Evolutionary conservation across 768 basidiomycete genomes (phyloP), one percentile per base, ranked within the genome.

Genomic region (Boletus rufocinnamomeus): DNA sequence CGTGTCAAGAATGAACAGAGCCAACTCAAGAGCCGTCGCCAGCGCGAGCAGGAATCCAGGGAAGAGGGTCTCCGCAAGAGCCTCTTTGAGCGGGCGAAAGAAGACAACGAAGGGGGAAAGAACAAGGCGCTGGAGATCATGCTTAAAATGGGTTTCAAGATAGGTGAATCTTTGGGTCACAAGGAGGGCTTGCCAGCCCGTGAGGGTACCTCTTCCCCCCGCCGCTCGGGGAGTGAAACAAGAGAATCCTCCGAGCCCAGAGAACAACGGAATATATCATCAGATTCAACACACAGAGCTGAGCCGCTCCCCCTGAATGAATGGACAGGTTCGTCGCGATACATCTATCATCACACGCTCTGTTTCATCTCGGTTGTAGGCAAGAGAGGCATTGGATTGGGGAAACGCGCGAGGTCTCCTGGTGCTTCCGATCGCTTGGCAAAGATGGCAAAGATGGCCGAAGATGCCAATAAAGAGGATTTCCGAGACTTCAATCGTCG

Each of bases 131-230:
- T 94, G 54, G 81, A 83, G 17, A 93, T 95, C 78, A 95, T 95
- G 93, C 85, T 89, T 82, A 93, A 90, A 76, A 94, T 94, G 93
- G 93, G 93, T 1, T 95, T 91, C 77, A 88, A 88, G 74, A 85
- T 89, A 3, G 93, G 93, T 17, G 85, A 93, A 70, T 79, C 89
- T 16, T 79, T 94, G 30, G 91, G 92, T 19, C 79, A 74, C 66
- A 52, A 68, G 25, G 66, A 63, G 16, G 57, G 53, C 56, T 52
- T 51, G 54, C 59, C 57, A 27, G 40, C 54, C 48, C 46, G 25
- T 8, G 56, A 58, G 30, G 52, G 2, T 43, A 10, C 45, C 32
- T 21, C 57, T 38, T 27, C 58, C 34, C 51, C 62, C 17, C 48
- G 48, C 27, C 41, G 50, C 35, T 43, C 58, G 8, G 57, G 32